These are phyloP conservation scores for Aspergillus sp. DNA, from an alignment of 2,329 filamentous ascomycete genomes.

Conservation along the genomic window DNA sequence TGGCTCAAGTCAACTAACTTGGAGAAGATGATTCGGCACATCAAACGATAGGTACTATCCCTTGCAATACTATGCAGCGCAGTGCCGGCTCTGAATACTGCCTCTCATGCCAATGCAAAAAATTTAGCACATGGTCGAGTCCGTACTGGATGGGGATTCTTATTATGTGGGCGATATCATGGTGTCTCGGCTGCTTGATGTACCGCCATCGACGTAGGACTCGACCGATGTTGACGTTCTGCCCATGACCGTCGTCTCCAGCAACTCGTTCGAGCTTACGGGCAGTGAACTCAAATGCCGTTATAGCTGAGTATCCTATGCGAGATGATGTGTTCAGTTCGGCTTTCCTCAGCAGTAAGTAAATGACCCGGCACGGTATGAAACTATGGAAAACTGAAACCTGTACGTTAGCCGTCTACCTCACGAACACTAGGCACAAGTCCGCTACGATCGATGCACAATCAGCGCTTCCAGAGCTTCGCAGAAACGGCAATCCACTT, in stretches of 20 bases:
- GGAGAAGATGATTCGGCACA: too few species aligned
- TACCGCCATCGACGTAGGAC: neutral
- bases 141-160: constrained; percentile 22
- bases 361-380: too few species aligned
- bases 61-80: too few species aligned
- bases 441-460: neutral
- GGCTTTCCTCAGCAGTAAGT: constrained; percentile 6
- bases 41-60: too few species aligned
- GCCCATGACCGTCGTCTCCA: constrained; percentile 12
- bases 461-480: neutral
- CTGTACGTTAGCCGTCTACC: too few species aligned
- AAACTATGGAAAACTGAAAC: too few species aligned
- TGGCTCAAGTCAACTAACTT: too few species aligned
- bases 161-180: constrained; percentile 22
- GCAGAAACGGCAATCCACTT: constrained; percentile 1
- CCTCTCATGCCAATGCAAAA: too few species aligned
- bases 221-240: constrained; percentile 7
- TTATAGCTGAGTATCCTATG: constrained; percentile 7
- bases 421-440: too few species aligned
- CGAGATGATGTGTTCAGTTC: constrained; percentile 14
- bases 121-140: neutral
- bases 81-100: too few species aligned
- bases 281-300: constrained; percentile 1
- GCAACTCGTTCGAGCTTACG: constrained; percentile 1
- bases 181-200: constrained; percentile 7